These are phyloP conservation scores for Hortaea sp. DNA, from an alignment of 2,329 filamentous ascomycete species.

Conservation along the genomic window DNA sequence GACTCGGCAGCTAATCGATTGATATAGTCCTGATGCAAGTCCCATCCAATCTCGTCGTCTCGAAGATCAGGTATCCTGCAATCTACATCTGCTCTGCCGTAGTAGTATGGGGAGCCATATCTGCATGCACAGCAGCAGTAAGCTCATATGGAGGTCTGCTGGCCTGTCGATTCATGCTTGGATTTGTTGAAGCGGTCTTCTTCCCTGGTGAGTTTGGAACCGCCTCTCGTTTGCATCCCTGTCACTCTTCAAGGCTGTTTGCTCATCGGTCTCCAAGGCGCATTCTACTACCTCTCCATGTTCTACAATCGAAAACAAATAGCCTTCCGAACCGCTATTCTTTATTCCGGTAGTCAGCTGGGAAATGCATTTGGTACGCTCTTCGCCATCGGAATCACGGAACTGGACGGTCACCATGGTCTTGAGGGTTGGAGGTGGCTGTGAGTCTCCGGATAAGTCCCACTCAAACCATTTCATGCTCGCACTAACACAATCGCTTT, in stretches of 20 bases:
- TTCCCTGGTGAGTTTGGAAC: constrained; percentile 17
- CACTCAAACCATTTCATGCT: not conserved
- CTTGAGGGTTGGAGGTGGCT: constrained; percentile 26
- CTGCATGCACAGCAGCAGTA: constrained; percentile 23
- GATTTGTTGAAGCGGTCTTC: constrained; percentile 37
- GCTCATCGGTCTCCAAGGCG: constrained; percentile 11
- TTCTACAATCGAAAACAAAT: constrained; percentile 41
- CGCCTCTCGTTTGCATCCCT: no score
- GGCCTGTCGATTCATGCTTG: constrained; percentile 29
- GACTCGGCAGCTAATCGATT: no score
- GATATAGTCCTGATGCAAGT: constrained; percentile 23
- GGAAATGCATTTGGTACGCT: constrained; percentile 43
- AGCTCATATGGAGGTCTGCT: constrained; percentile 28
- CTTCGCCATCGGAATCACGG: constrained; percentile 42
- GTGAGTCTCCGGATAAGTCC: not conserved
- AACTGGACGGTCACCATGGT: constrained; percentile 25
- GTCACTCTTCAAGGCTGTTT: no score
- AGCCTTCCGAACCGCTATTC: constrained; percentile 41
- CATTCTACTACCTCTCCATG: constrained; percentile 31
- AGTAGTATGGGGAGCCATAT: constrained; percentile 28
- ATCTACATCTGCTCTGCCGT: constrained; percentile 23
- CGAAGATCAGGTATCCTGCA: constrained; percentile 24
- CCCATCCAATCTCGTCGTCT: constrained; percentile 28
- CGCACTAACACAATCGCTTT: not conserved
- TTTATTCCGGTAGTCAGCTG: constrained; percentile 43